Evolutionary conservation across 2,329 filamentous ascomycete genomes (phyloP), one percentile per base, ranked within the genome.

Genomic region (Trichophyton verrucosum): DNA sequence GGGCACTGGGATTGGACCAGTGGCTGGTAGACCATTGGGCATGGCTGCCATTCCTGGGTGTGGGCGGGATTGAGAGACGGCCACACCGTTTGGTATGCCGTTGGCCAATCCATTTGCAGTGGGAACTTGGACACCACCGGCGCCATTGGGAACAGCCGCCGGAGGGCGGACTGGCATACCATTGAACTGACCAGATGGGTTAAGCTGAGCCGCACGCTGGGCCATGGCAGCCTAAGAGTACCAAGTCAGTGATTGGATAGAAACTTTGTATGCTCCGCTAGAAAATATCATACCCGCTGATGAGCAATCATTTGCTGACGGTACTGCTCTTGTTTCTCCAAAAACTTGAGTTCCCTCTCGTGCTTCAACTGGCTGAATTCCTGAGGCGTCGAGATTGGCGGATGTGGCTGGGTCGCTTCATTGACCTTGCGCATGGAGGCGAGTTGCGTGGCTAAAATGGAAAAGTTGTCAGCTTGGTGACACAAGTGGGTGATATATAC

Each of bases 321-420:
- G 67, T 84, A 82, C 62, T 81, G 77, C 69, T 82, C 77, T 67
- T 81, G 77, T 62, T 78, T 76, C 71, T 83, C 81, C 61, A 79
- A 76, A 60, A 81, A 69, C 68, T 84, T 83, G 69, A 91, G 80
- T 67, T 97, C 92, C 51, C 89, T 84, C 70, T 97, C 92, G 75
- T 87, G 86, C 67, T 94, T 91, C 70, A 96, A 81, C 59, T 89
- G 81, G 70, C 91, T 96, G 71, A 96, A 96, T 66, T 97, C 90
- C 67, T 89, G 83, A 0, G 94, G 94, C 0, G 91, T 95, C 69
- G 91, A 81, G 58, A 82, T 81, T 15, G 78, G 79, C 44, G 74
- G 77, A 65, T 81, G 82, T 13, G 81, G 81, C 64, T 89, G 69
- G 73, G 82, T 69, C 72, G 81, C 66, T 68, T 95, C 89, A 62